phyloP scores from a whole-genome alignment of 2,329 filamentous ascomycete species.

The Sordariomycetes sp. region DNA sequence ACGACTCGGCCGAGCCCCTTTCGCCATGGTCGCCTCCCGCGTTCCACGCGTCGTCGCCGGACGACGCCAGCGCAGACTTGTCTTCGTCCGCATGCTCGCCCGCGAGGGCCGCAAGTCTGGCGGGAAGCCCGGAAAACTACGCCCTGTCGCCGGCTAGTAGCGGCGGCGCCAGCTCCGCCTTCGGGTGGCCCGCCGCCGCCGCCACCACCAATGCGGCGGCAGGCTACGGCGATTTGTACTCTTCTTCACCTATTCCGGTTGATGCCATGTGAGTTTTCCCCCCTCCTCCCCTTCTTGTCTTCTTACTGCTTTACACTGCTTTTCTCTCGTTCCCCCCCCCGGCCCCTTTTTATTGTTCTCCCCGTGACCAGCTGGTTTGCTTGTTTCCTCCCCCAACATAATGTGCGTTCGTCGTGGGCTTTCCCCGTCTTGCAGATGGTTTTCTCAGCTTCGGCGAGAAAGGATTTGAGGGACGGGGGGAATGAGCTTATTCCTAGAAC shows the following conservation, averaged over 20 bases:
- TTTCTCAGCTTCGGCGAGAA: neutral
- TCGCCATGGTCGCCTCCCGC: slow-evolving; percentile 1
- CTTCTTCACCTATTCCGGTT: neutral
- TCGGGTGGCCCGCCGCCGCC: neutral
- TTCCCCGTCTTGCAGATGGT: neutral
- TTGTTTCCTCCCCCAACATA: neutral
- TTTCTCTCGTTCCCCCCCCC: too few species aligned
- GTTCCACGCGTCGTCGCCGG: neutral
- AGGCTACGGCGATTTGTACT: slow-evolving; percentile 1
- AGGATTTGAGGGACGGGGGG: neutral
- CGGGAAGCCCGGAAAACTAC: slow-evolving; percentile 2
- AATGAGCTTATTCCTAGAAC: neutral
- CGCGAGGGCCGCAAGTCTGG: neutral
- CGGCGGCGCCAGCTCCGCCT: neutral
- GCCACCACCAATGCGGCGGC: too few species aligned
- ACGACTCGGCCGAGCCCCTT: neutral
- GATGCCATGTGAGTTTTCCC: neutral
- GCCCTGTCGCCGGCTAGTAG: slow-evolving; percentile 3
- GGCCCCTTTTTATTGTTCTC: too few species aligned
- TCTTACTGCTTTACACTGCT: neutral
- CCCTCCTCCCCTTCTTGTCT: neutral
- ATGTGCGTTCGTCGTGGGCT: neutral
- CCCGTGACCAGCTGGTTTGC: too few species aligned
- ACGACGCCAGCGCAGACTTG: neutral
- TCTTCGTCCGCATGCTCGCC: slow-evolving; percentile 2